A percentile compares a stretch with the other conserved stretches of the same genome.
phyloP scores from a whole-genome alignment of 257 asterid species.

The Coffea canephora region DNA sequence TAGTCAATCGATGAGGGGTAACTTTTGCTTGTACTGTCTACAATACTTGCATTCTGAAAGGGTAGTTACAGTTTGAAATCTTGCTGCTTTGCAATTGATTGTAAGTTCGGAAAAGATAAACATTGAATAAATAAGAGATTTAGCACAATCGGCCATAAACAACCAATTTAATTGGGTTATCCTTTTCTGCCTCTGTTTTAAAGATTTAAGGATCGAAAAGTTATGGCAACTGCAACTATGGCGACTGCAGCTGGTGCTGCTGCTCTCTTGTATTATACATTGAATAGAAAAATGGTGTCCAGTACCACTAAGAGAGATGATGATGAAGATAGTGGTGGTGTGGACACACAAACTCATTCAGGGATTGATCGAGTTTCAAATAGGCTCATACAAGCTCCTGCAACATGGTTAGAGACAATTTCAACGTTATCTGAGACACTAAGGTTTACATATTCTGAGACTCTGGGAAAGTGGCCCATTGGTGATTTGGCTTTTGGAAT shows the following conservation, averaged over 20 bases:
- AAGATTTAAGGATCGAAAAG: conserved; percentile 40
- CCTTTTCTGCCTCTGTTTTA: conserved; percentile 7
- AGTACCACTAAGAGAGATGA: conserved; percentile 43
- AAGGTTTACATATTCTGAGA: conserved; percentile 93
- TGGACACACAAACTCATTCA: conserved; percentile 41
- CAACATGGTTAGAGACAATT: conserved; percentile 94
- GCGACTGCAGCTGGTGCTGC: conserved; percentile 99
- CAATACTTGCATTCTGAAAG: neutral
- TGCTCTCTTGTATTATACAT: conserved; percentile 86
- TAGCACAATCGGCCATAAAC: conserved; percentile 1
- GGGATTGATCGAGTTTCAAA: conserved; percentile 73
- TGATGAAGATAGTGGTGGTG: conserved; percentile 54
- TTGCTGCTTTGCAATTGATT: neutral
- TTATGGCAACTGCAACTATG: conserved; percentile 99
- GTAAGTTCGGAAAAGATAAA: neutral
- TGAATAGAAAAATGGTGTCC: conserved; percentile 66
- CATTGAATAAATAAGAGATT: neutral
- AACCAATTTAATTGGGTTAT: neutral
- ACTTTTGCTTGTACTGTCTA: neutral
- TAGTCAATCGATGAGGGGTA: neutral
- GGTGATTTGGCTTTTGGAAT: conserved; percentile 99
- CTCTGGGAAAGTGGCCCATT: conserved; percentile 98
- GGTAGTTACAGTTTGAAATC: neutral
- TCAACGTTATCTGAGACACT: conserved; percentile 95
- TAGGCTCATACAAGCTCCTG: conserved; percentile 96